Evolutionary conservation across 2,329 filamentous ascomycete genomes (phyloP).

Genomic region (Fusarium sacchari): DNA sequence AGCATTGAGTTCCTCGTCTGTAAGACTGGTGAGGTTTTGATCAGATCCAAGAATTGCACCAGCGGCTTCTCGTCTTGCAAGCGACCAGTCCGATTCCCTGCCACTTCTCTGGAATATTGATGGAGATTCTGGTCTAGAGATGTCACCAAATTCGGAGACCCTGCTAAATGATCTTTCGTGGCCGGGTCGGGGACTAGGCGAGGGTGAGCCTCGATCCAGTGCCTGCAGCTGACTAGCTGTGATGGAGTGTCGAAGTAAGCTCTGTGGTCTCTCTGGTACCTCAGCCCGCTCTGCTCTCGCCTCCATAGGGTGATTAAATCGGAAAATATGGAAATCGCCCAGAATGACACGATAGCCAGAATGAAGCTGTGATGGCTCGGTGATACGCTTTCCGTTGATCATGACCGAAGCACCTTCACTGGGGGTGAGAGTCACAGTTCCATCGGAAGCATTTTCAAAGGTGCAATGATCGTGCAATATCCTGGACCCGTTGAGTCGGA

Average conservation of each 20-base stretch:
- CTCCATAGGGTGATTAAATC: conserved; percentile 98
- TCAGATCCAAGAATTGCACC: conserved; percentile 88
- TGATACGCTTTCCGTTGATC: conserved; percentile 93
- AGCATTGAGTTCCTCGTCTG: conserved; percentile 92
- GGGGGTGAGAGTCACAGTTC: conserved; percentile 90
- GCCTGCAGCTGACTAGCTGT: conserved; percentile 69
- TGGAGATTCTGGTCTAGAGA: conserved; percentile 81
- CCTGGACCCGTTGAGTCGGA: conserved; percentile 91
- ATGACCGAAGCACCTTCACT: conserved; percentile 95
- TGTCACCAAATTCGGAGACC: conserved; percentile 79
- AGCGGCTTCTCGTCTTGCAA: conserved; percentile 92
- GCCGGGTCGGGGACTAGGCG: conserved; percentile 70
- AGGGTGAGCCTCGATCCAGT: conserved; percentile 66
- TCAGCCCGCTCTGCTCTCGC: conserved; percentile 92
- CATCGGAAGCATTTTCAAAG: conserved; percentile 89
- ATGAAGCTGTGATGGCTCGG: conserved; percentile 84
- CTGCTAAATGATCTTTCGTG: conserved; percentile 87
- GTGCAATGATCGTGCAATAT: conserved; percentile 93
- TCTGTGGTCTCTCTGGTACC: conserved; percentile 66
- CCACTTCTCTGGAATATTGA: conserved; percentile 71
- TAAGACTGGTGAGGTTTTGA: conserved; percentile 88
- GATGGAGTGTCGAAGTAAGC: conserved; percentile 84
- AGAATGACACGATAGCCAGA: conserved; percentile 96
- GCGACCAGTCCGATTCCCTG: conserved; percentile 92
- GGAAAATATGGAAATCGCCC: conserved; percentile 98